These are phyloP conservation scores for Neonectria sp. DNA, from an alignment of 2,329 filamentous ascomycete genomes.

Conservation along the genomic window DNA sequence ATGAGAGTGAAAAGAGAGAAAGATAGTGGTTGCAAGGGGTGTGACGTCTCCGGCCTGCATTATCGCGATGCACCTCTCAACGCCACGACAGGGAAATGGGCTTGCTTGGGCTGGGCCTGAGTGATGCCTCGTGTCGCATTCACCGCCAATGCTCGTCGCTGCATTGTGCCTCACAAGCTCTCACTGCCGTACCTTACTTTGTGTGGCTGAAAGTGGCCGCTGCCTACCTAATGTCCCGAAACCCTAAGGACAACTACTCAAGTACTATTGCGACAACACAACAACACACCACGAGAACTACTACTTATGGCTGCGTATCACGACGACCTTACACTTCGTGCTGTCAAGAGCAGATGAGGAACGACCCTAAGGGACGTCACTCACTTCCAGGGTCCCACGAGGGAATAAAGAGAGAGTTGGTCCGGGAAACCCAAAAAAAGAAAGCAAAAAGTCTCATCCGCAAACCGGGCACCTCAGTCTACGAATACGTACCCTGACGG, in stretches of 20 bases:
- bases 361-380: background rate
- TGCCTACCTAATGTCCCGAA: background rate
- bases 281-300: background rate
- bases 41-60: constrained; percentile 26
- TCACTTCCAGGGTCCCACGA: constrained; percentile 18
- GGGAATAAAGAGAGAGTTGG: constrained; percentile 26
- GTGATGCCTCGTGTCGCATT: constrained; percentile 18
- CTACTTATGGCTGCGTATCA: background rate
- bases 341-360: background rate
- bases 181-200: constrained; percentile 5
- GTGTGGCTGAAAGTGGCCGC: constrained; percentile 1
- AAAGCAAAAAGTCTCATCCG: constrained; percentile 32
- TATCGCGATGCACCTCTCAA: constrained; percentile 14
- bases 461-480: constrained; percentile 10
- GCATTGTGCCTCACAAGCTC: background rate
- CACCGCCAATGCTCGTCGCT: constrained; percentile 24
- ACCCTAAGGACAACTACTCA: background rate
- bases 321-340: background rate
- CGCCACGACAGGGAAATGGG: constrained; percentile 10
- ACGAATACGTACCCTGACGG: constrained; percentile 31
- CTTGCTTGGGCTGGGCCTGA: constrained; percentile 5
- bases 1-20: background rate
- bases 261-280: background rate
- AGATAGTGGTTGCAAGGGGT: constrained; percentile 11
- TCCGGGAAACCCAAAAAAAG: constrained; percentile 35